These are phyloP conservation scores for Saturnispora besseyi DNA, from an alignment of 805 yeast species.

Conservation along the genomic window DNA sequence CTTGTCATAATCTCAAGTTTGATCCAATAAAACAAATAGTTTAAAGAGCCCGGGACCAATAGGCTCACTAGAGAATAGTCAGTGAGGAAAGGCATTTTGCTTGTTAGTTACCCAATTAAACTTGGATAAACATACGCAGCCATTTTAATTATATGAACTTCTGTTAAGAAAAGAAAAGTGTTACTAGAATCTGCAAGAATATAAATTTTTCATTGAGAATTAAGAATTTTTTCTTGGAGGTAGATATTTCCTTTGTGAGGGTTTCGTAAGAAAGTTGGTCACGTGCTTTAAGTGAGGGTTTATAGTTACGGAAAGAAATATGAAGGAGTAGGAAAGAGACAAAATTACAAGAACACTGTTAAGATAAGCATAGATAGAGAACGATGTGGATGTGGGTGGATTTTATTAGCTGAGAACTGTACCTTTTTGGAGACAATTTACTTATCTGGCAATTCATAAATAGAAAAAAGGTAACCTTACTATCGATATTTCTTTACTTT, in stretches of 20 bases:
- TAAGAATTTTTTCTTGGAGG: background rate
- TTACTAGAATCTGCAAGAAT: background rate
- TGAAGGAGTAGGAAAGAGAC: too few relatives aligned
- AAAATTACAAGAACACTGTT: too few relatives aligned
- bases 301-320: too few relatives aligned
- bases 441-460: too few relatives aligned
- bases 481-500: too few relatives aligned
- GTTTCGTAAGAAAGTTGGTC: background rate
- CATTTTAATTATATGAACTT: constrained; percentile 15
- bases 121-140: constrained; percentile 18
- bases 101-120: background rate
- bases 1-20: constrained; percentile 30
- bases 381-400: too few relatives aligned
- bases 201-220: background rate
- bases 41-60: constrained; percentile 11
- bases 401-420: too few relatives aligned
- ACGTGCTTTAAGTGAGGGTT: background rate
- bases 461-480: too few relatives aligned
- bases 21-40: constrained; percentile 9
- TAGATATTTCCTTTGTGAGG: background rate
- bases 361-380: too few relatives aligned
- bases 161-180: constrained; percentile 1
- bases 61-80: constrained; percentile 1
- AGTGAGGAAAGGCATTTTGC: background rate
- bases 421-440: too few relatives aligned